These are phyloP conservation scores for Yamadazyma aaseri DNA, from an alignment of 1,139 yeast species.

Conservation along the genomic window DNA sequence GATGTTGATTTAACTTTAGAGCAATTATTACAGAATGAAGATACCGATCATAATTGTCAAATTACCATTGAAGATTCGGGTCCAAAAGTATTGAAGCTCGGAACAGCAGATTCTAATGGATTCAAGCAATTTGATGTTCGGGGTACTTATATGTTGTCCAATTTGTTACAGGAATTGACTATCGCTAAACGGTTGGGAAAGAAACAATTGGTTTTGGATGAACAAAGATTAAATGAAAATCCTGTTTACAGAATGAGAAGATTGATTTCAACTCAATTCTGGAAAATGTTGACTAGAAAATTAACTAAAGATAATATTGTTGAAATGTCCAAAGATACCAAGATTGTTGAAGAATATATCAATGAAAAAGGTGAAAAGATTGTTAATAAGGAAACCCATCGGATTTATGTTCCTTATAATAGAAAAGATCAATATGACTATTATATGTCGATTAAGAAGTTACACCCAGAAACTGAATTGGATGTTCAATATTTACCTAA, in stretches of 20 bases:
- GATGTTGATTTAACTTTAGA: conserved; percentile 74
- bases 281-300: conserved; percentile 77
- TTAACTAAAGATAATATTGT: conserved; percentile 61
- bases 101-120: conserved; percentile 85
- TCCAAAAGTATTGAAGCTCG: conserved; percentile 82
- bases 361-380: conserved; percentile 33
- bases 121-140: conserved; percentile 69
- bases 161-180: conserved; percentile 84
- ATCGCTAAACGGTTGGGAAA: conserved; percentile 82
- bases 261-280: conserved; percentile 73
- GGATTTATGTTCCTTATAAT: conserved; percentile 75
- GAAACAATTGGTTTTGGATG: conserved; percentile 75
- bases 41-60: conserved; percentile 82
- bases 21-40: conserved; percentile 73
- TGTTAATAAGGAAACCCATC: conserved; percentile 47
- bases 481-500: conserved; percentile 74
- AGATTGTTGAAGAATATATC: conserved; percentile 58
- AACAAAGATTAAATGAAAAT: conserved; percentile 79
- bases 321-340: conserved; percentile 79
- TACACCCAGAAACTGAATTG: conserved; percentile 57
- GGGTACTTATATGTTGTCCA: conserved; percentile 91
- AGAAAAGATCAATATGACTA: conserved; percentile 74
- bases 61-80: conserved; percentile 92
- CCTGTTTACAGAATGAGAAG: conserved; percentile 80
- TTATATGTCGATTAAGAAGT: conserved; percentile 52